A percentile compares a stretch with the other conserved stretches of the same genome.
Conservation (phyloP, 352 stramenopile species). For the Phytophthora pistaciae region DNA sequence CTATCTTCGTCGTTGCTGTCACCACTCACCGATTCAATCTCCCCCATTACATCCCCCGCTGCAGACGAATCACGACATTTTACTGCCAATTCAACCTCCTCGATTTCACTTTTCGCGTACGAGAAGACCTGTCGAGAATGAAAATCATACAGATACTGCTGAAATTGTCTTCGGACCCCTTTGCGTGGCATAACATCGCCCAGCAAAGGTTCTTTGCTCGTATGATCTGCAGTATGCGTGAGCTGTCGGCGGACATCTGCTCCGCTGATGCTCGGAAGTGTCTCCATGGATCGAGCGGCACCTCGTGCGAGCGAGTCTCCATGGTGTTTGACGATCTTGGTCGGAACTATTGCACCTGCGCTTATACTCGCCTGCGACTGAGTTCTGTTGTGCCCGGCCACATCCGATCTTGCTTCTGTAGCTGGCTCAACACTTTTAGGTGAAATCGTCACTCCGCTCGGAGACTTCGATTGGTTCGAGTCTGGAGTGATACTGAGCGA, state of each 20-base stretch:
- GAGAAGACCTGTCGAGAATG: constrained; percentile 71
- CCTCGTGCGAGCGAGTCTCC: constrained; percentile 6
- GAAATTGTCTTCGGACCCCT: constrained; percentile 46
- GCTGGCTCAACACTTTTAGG: background rate
- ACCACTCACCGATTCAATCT: background rate
- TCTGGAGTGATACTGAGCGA: background rate
- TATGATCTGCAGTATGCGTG: background rate
- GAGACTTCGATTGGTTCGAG: constrained; percentile 16
- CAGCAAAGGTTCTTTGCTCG: background rate
- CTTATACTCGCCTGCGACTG: background rate
- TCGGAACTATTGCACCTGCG: background rate
- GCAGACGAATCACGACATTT: background rate
- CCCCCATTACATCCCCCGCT: background rate
- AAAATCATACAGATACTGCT: constrained; percentile 69
- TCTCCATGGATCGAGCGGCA: constrained; percentile 5
- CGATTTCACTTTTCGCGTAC: constrained; percentile 29
- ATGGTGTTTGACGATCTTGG: constrained; percentile 9
- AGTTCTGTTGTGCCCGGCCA: background rate
- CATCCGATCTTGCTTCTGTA: background rate
- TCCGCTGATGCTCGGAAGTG: constrained; percentile 13
- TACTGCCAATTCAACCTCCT: constrained; percentile 14
- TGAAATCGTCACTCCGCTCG: background rate
- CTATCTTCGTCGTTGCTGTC: background rate
- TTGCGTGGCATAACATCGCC: constrained; percentile 6
- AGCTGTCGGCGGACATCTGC: background rate